Evolutionary conservation across 306 rosid species (phyloP), one percentile per base, ranked within the genome.

Genomic region (Ammopiptanthus mongolicus): DNA sequence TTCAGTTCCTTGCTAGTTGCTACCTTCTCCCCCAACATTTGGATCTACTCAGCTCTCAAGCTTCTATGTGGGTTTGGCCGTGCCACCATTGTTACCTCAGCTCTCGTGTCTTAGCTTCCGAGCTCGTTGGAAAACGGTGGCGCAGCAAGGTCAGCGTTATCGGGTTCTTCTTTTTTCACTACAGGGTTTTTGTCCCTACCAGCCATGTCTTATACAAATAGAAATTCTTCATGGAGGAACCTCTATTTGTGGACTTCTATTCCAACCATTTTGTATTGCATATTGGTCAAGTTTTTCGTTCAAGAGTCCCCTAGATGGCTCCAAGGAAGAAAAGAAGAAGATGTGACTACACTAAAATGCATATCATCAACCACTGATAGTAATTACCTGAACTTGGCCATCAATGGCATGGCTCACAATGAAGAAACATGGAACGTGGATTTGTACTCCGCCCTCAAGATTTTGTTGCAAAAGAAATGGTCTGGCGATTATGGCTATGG

Each of bases 301-400:
- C 67, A n/a, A 0, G 97, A 91, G 15, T 89, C 97, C 0, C 94
- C 97, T 0, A 79, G 94, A 61, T 89, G 97, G 97, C 84, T 89
- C 4, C 71, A 21, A 37, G 97, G 94, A 9, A 69, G 80, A 4
- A 83, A 68, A 34, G 91, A 87, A 28, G 89, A 91, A 21, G 94
- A 88, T 5, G 19, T 82, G 0, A 78, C 51, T 3, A 31, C 87
- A 0, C 69, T 86, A 1, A 72, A 51, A 67, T 12, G 46, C 69
- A 81, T 86, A 8, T 33, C 88, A 0, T 70, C 81, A 5, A 5
- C 66, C 1, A 71, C 69, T 39, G 78, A 74, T 2, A 73, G 47
- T 19, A 56, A 41, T n/a, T n/a, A n/a, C 14, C 5, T 81, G 2
- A 55, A 66, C 6, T 50, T 83, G 13, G 83, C 80, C 59, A 73